These are phyloP conservation scores for Fomitopsis pinicola DNA, from an alignment of 1,284 basidiomycete genomes.

Conservation along the genomic window DNA sequence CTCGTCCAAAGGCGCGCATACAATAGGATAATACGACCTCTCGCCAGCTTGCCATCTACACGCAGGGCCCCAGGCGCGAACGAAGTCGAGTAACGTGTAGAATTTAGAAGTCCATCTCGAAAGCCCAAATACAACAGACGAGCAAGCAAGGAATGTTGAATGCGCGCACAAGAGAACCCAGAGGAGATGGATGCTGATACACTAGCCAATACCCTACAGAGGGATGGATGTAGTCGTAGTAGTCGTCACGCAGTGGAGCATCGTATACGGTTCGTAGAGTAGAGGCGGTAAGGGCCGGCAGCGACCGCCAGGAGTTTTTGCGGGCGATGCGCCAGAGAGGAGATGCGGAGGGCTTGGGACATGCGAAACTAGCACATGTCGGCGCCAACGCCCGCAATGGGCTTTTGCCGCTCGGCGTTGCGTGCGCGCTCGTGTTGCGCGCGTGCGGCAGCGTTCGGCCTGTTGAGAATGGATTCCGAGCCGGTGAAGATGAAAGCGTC, in stretches of 20 bases:
- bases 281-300: neutral
- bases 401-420: conserved; percentile 14
- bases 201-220: conserved; percentile 4
- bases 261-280: conserved; percentile 3
- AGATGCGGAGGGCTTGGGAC: neutral
- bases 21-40: neutral
- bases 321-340: neutral
- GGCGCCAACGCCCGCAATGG: conserved; percentile 13
- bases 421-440: conserved; percentile 16
- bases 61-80: neutral
- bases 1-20: too few species aligned
- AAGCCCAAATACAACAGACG: neutral
- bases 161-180: conserved; percentile 1
- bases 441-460: conserved; percentile 35
- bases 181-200: conserved; percentile 1
- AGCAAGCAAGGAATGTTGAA: neutral
- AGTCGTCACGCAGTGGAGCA: neutral
- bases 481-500: conserved; percentile 51
- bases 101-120: neutral
- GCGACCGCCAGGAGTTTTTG: neutral
- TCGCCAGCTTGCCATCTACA: neutral
- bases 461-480: conserved; percentile 49
- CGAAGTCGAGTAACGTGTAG: neutral
- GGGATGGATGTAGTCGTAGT: conserved; percentile 5
- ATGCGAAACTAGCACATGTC: neutral